These are phyloP conservation scores for Zygotorulaspora danielsina DNA, from an alignment of 805 yeast genomes.

Conservation along the genomic window DNA sequence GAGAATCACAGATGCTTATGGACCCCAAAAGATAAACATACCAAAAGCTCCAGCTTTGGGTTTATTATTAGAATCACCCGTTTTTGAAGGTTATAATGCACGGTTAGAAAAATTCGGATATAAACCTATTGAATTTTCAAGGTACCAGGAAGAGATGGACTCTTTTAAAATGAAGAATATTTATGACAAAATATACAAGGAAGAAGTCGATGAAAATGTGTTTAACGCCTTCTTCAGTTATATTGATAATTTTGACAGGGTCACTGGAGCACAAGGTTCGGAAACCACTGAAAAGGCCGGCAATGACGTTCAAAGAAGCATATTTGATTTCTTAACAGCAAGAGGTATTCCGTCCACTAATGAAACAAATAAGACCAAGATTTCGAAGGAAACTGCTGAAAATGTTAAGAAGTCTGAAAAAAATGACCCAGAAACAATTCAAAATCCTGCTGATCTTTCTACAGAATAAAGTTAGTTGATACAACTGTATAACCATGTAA, in stretches of 20 bases:
- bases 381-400: not conserved
- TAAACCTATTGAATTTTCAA: slow-evolving; percentile 63
- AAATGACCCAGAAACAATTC: too few relatives aligned
- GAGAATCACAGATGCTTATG: slow-evolving; percentile 75
- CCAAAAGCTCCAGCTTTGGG: slow-evolving; percentile 99
- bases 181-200: slow-evolving; percentile 87
- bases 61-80: slow-evolving; percentile 82
- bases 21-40: slow-evolving; percentile 69
- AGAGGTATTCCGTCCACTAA: slow-evolving; percentile 34
- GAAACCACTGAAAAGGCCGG: slow-evolving; percentile 33
- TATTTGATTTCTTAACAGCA: slow-evolving; percentile 42
- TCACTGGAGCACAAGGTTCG: slow-evolving; percentile 50
- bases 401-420: not conserved
- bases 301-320: slow-evolving; percentile 31
- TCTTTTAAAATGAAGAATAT: slow-evolving; percentile 82
- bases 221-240: slow-evolving; percentile 89
- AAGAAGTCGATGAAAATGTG: slow-evolving; percentile 81
- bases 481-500: too few relatives aligned
- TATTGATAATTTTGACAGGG: slow-evolving; percentile 67
- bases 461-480: too few relatives aligned
- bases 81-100: slow-evolving; percentile 78
- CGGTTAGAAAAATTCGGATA: slow-evolving; percentile 72
- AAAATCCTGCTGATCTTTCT: too few relatives aligned
- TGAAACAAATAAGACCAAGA: not conserved
- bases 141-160: slow-evolving; percentile 66